Evolutionary conservation across 2,329 filamentous ascomycete genomes (phyloP).

Genomic region (Plenodomus biglobosus): DNA sequence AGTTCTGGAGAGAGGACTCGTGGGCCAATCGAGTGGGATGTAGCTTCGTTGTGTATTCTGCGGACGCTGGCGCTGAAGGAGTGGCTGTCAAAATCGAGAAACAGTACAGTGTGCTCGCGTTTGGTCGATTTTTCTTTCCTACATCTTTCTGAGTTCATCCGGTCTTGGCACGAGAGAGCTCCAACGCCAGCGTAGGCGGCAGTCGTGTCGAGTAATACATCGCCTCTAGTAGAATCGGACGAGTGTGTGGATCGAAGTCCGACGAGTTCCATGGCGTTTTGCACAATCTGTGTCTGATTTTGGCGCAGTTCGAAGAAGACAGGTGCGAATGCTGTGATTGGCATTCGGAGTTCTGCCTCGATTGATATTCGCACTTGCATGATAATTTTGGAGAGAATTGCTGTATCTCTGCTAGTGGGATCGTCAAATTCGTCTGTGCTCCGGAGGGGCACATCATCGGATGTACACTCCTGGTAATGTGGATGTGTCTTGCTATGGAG

Average conservation of each 20-base stretch:
- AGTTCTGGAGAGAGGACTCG: conserved; percentile 7
- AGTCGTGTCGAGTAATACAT: conserved; percentile 18
- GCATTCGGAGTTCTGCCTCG: conserved; percentile 14
- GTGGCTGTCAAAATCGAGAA: conserved; percentile 29
- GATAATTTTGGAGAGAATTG: conserved; percentile 20
- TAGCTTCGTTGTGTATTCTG: neutral
- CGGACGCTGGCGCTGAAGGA: conserved; percentile 28
- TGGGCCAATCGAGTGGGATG: neutral
- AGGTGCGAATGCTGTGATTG: conserved; percentile 18
- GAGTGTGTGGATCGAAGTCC: conserved; percentile 13
- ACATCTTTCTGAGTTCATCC: conserved; percentile 7
- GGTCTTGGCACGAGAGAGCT: conserved; percentile 16
- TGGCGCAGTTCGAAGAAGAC: conserved; percentile 17
- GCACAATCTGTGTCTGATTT: conserved; percentile 15
- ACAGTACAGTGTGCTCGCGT: conserved; percentile 21
- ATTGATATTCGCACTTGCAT: conserved; percentile 15
- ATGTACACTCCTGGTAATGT: neutral
- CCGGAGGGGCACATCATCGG: neutral
- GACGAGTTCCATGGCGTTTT: conserved; percentile 18
- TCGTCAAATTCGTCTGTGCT: conserved; percentile 4
- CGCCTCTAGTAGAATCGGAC: neutral
- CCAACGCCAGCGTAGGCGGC: conserved; percentile 23
- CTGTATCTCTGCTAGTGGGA: conserved; percentile 17
- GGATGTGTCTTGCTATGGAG: neutral
- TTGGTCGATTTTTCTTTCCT: conserved; percentile 6